phyloP scores from a whole-genome alignment of 2,329 filamentous ascomycete genomes.

The Aspergillus luchuensis region DNA sequence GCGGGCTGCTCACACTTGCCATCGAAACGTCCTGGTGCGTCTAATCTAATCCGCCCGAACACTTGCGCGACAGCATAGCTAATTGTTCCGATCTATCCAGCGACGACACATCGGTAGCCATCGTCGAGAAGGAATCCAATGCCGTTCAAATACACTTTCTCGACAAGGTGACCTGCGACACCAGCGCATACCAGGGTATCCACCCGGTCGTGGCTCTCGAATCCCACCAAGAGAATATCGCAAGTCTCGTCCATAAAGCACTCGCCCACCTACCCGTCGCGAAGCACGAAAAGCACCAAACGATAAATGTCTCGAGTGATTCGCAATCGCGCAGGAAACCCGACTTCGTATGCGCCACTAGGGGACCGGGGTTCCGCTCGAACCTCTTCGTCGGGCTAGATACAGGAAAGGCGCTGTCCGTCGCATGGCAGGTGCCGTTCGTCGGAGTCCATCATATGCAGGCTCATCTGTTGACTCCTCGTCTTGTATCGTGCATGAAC shows the following conservation, averaged over 20 bases:
- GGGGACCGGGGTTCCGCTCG: constrained; percentile 84
- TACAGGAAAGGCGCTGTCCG: constrained; percentile 81
- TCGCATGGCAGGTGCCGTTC: constrained; percentile 80
- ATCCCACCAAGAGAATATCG: constrained; percentile 73
- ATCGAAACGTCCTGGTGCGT: constrained; percentile 51
- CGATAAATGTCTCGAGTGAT: constrained; percentile 25
- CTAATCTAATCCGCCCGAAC: neutral
- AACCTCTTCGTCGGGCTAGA: constrained; percentile 78
- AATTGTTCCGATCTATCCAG: constrained; percentile 40
- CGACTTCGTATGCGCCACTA: constrained; percentile 85
- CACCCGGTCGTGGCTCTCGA: constrained; percentile 74
- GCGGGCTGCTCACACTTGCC: constrained; percentile 47
- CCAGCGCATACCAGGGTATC: constrained; percentile 72
- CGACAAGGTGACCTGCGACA: constrained; percentile 78
- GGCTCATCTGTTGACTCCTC: constrained; percentile 86
- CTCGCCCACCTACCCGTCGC: constrained; percentile 56
- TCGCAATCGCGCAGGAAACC: constrained; percentile 54
- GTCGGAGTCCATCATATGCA: constrained; percentile 96
- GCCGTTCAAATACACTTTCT: constrained; percentile 71
- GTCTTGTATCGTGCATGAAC: constrained; percentile 68
- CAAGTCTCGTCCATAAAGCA: constrained; percentile 66
- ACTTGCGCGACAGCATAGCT: neutral
- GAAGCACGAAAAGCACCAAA: constrained; percentile 10
- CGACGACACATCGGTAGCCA: constrained; percentile 88
- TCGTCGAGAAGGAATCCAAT: constrained; percentile 63